phyloP scores from a whole-genome alignment of 2,329 filamentous ascomycete species.

The Colletotrichum scovillei region DNA sequence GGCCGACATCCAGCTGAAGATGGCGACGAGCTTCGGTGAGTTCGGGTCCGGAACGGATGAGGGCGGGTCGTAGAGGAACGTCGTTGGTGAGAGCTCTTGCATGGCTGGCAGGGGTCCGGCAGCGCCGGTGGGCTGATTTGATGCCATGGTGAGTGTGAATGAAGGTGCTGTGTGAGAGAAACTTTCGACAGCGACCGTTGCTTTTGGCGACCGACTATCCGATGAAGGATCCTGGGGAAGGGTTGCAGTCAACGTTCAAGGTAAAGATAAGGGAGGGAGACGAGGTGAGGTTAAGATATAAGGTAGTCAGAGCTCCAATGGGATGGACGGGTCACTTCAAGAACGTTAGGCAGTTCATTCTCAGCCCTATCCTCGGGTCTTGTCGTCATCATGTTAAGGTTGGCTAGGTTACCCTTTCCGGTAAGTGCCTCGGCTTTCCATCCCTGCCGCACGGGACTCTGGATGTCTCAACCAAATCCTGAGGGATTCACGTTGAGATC shows the following conservation, averaged over 20 bases:
- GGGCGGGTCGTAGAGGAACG: constrained; percentile 49
- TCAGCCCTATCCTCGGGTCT: constrained; percentile 21
- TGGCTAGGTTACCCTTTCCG: constrained; percentile 16
- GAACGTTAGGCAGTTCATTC: neutral
- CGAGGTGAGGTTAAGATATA: constrained; percentile 14
- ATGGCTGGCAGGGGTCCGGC: constrained; percentile 47
- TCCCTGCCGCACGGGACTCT: constrained; percentile 1
- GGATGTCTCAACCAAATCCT: neutral
- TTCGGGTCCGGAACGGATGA: constrained; percentile 11
- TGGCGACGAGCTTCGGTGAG: constrained; percentile 58
- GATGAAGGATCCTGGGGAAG: neutral
- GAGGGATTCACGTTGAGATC: neutral
- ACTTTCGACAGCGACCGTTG: neutral
- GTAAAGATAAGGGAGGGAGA: neutral
- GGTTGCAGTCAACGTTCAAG: neutral
- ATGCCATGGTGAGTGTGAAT: constrained; percentile 40
- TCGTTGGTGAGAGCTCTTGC: constrained; percentile 49
- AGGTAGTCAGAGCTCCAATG: constrained; percentile 9
- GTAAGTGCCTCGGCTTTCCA: constrained; percentile 18
- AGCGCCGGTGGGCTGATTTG: constrained; percentile 37
- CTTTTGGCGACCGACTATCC: neutral
- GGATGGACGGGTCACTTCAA: constrained; percentile 27
- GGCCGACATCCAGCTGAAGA: constrained; percentile 64
- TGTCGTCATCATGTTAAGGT: constrained; percentile 18
- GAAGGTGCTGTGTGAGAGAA: neutral